Percentiles rank a stretch among this genome's conserved stretches.
Evolutionary conservation across 2,329 filamentous ascomycete genomes (phyloP).

Genomic region (Ophiocordyceps camponoti-saundersi): DNA sequence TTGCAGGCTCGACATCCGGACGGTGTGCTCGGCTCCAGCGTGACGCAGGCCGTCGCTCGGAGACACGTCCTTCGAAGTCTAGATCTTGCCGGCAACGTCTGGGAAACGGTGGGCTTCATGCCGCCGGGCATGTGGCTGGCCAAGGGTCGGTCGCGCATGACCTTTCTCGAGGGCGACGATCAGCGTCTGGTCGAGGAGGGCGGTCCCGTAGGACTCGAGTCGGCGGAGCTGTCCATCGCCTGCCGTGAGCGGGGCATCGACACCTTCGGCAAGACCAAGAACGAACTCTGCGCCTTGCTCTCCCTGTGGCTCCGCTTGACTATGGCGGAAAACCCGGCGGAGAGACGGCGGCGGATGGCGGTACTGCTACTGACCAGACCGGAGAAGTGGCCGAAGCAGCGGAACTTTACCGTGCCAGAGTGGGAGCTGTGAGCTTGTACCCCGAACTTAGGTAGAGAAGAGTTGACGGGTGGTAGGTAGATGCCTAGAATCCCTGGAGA

Average conservation of each 20-base stretch:
- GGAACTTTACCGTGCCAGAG: constrained; percentile 23
- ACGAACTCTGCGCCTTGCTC: constrained; percentile 30
- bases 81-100: constrained; percentile 26
- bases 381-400: constrained; percentile 21
- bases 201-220: constrained; percentile 35
- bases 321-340: constrained; percentile 16
- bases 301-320: constrained; percentile 31
- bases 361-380: constrained; percentile 23
- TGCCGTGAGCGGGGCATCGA: constrained; percentile 53
- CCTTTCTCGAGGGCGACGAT: constrained; percentile 57
- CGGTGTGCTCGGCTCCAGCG: constrained; percentile 16
- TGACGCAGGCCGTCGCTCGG: constrained; percentile 13
- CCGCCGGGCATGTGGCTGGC: constrained; percentile 34
- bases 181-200: constrained; percentile 45
- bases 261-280: constrained; percentile 37
- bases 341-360: constrained; percentile 20
- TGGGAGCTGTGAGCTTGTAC: constrained; percentile 19
- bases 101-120: constrained; percentile 31
- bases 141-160: constrained; percentile 34
- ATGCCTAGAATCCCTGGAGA: too few relatives aligned
- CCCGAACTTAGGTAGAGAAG: not conserved
- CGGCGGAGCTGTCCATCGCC: constrained; percentile 51
- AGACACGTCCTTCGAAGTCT: constrained; percentile 24
- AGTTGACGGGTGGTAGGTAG: too few relatives aligned
- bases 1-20: constrained; percentile 15